A percentile compares a stretch with the other conserved stretches of the same genome.
Evolutionary conservation across 495 filamentous ascomycete genomes (phyloP).

Genomic region (Penicillium atrosanguineum): DNA sequence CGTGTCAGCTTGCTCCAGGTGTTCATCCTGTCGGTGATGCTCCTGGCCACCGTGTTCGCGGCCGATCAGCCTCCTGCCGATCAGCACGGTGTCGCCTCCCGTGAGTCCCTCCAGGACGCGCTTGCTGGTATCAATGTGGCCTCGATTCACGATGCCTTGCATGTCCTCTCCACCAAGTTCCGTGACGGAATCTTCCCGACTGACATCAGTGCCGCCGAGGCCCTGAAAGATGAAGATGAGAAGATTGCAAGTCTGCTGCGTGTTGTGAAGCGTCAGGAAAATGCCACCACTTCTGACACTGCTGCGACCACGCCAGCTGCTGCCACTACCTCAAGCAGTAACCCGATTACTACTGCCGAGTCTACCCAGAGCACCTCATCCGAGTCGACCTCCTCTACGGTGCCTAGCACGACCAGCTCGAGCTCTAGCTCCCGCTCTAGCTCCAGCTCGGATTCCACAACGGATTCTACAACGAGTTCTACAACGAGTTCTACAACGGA

Average conservation of each 20-base stretch:
- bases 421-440: constrained; percentile 47
- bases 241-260: constrained; percentile 43
- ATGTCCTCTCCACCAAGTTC: constrained; percentile 47
- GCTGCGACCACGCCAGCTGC: constrained; percentile 7
- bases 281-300: constrained; percentile 23
- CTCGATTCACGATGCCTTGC: constrained; percentile 49
- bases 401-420: constrained; percentile 24
- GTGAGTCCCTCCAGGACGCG: constrained; percentile 39
- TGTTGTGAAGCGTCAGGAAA: constrained; percentile 41
- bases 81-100: constrained; percentile 10
- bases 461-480: too few species aligned
- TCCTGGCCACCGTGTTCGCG: constrained; percentile 19
- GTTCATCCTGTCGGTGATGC: constrained; percentile 18
- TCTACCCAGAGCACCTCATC: constrained; percentile 11
- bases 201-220: constrained; percentile 46
- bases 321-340: constrained; percentile 14
- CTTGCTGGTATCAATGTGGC: constrained; percentile 38
- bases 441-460: constrained; percentile 30
- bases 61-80: constrained; percentile 15
- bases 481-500: constrained; percentile 23
- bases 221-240: constrained; percentile 45
- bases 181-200: constrained; percentile 50
- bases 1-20: constrained; percentile 24
- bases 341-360: constrained; percentile 2
- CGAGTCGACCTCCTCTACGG: constrained; percentile 5